Conservation (phyloP, 371 early-diverging fungal genomes). For the Mortierella sp. region DNA sequence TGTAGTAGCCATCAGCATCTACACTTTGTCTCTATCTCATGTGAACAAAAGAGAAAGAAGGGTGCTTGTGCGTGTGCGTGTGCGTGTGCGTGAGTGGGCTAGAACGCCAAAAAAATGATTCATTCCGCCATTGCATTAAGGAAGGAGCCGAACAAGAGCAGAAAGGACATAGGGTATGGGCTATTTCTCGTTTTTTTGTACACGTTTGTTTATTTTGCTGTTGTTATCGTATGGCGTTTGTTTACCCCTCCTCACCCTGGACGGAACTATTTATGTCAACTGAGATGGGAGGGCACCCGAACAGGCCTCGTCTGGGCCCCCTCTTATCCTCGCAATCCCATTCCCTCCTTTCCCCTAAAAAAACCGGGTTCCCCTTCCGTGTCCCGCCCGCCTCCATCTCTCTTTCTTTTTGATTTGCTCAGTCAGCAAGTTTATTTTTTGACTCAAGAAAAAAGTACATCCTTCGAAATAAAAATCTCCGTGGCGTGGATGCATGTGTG, state of each 20-base stretch:
- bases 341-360: neutral
- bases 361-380: conserved; percentile 14
- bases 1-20: no score
- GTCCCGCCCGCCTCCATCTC: conserved; percentile 3
- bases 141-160: neutral
- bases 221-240: neutral
- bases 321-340: neutral
- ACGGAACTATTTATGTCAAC: neutral
- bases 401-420: neutral
- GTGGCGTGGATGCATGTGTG: neutral
- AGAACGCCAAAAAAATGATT: neutral
- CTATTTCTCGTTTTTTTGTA: neutral
- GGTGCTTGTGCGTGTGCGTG: no score
- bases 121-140: neutral
- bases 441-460: neutral
- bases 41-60: neutral
- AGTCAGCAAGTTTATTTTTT: neutral
- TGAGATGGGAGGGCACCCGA: neutral
- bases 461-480: conserved; percentile 3
- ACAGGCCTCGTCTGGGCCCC: conserved; percentile 11
- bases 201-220: neutral
- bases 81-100: neutral
- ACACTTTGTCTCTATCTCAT: neutral
- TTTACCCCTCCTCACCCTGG: neutral
- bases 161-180: neutral